phyloP scores from a whole-genome alignment of 1,284 basidiomycete species.

The Rhodotorula sp. region DNA sequence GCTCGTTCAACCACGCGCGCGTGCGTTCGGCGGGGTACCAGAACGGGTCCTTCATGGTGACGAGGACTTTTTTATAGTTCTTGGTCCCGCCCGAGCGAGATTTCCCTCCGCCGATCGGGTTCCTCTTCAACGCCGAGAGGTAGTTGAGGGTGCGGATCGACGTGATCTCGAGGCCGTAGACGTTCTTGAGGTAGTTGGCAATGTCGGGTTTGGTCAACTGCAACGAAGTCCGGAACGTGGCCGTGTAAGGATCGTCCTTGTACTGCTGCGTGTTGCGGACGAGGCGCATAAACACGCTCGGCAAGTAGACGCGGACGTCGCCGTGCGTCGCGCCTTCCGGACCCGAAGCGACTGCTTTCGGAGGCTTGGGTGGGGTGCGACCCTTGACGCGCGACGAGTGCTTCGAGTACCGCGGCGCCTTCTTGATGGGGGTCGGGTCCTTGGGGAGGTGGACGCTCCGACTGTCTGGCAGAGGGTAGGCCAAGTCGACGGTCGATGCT shows the following conservation, averaged over 20 bases:
- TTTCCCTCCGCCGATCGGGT: conserved; percentile 39
- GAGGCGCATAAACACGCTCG: conserved; percentile 44
- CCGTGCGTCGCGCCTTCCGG: conserved; percentile 13
- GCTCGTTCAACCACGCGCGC: conserved; percentile 43
- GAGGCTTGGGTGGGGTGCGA: conserved; percentile 20
- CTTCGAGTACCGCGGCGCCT: conserved; percentile 22
- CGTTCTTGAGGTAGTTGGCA: conserved; percentile 46
- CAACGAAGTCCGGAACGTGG: conserved; percentile 46
- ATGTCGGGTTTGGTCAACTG: conserved; percentile 48
- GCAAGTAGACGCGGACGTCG: conserved; percentile 43
- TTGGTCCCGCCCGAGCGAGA: conserved; percentile 37
- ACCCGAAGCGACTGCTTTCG: conserved; percentile 20
- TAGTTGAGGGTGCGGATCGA: conserved; percentile 46
- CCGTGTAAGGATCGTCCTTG: conserved; percentile 45
- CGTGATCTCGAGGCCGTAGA: conserved; percentile 46
- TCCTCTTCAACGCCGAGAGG: conserved; percentile 42
- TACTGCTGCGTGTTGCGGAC: conserved; percentile 44
- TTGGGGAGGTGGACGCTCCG: conserved; percentile 15
- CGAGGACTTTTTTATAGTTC: conserved; percentile 45
- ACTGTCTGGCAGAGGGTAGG: conserved; percentile 14
- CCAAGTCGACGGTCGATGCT: background rate
- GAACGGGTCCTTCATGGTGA: conserved; percentile 44
- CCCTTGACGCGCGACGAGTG: conserved; percentile 37
- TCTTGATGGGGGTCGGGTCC: background rate
- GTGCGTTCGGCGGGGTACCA: conserved; percentile 44